phyloP scores from a whole-genome alignment of 208 protist species.

The Eutreptiella sp. region DNA sequence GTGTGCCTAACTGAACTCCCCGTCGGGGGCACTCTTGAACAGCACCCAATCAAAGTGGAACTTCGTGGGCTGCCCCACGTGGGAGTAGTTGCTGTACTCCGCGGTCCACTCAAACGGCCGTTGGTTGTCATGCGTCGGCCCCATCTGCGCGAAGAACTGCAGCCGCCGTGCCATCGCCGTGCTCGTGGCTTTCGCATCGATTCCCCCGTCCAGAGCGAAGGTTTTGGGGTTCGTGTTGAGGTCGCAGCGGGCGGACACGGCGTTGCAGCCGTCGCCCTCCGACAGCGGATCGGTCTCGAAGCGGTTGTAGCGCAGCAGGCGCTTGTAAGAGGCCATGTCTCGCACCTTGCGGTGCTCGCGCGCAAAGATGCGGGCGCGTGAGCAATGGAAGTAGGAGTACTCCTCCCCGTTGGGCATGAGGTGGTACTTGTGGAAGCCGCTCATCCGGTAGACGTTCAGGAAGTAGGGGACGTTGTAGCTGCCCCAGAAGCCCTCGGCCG shows the following conservation, averaged over 20 bases:
- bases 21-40: no score
- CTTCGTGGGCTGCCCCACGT: slow-evolving; percentile 19
- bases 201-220: slow-evolving; percentile 37
- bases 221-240: slow-evolving; percentile 11
- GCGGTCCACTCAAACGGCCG: slow-evolving; percentile 28
- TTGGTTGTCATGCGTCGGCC: slow-evolving; percentile 29
- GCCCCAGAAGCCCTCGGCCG: slow-evolving; percentile 49
- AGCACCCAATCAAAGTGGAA: slow-evolving; percentile 17
- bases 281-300: slow-evolving; percentile 56
- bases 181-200: slow-evolving; percentile 44
- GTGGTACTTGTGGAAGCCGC: slow-evolving; percentile 37
- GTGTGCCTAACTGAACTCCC: no score
- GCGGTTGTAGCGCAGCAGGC: slow-evolving; percentile 61
- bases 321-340: slow-evolving; percentile 41
- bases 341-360: slow-evolving; percentile 38
- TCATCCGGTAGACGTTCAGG: slow-evolving; percentile 53
- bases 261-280: slow-evolving; percentile 21
- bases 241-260: slow-evolving; percentile 45
- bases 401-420: slow-evolving; percentile 35
- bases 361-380: slow-evolving; percentile 56
- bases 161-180: not conserved
- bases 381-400: slow-evolving; percentile 47
- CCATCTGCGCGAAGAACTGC: slow-evolving; percentile 17
- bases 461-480: slow-evolving; percentile 75
- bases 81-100: slow-evolving; percentile 6